phyloP scores from a whole-genome alignment of 2,329 filamentous ascomycete genomes.

The Cladophialophora chaetospira region DNA sequence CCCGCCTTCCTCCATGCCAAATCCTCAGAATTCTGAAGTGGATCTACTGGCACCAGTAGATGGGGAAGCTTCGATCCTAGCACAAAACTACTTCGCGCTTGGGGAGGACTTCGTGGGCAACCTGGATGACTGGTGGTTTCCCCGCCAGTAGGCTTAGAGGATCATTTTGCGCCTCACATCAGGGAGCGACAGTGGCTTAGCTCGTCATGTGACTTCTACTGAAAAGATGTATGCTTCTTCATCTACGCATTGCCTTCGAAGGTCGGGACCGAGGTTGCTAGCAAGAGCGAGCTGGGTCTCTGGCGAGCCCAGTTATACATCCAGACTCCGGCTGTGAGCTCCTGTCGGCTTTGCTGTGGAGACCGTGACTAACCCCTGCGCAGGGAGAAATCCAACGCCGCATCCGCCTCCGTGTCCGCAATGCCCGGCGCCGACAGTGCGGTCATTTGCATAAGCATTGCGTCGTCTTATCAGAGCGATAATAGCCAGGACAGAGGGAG shows the following conservation, averaged over 20 bases:
- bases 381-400: neutral
- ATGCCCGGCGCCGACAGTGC: neutral
- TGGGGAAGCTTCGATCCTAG: slow-evolving; percentile 50
- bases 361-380: too few species aligned
- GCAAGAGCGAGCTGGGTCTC: too few species aligned
- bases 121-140: slow-evolving; percentile 40
- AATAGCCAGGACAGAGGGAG: neutral
- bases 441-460: neutral
- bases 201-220: too few species aligned
- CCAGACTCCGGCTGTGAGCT: too few species aligned
- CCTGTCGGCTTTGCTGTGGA: too few species aligned
- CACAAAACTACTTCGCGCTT: slow-evolving; percentile 52
- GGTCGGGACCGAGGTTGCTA: too few species aligned
- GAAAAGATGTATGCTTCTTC: too few species aligned
- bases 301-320: too few species aligned
- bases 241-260: too few species aligned
- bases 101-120: slow-evolving; percentile 46
- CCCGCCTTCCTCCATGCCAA: neutral
- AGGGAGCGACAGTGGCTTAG: too few species aligned
- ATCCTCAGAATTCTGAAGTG: neutral
- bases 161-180: too few species aligned
- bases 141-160: slow-evolving; percentile 6
- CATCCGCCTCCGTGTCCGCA: slow-evolving; percentile 1
- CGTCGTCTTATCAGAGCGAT: neutral
- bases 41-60: slow-evolving; percentile 28